These are phyloP conservation scores for Solanum pennellii DNA, from an alignment of 257 asterid species.

Conservation along the genomic window DNA sequence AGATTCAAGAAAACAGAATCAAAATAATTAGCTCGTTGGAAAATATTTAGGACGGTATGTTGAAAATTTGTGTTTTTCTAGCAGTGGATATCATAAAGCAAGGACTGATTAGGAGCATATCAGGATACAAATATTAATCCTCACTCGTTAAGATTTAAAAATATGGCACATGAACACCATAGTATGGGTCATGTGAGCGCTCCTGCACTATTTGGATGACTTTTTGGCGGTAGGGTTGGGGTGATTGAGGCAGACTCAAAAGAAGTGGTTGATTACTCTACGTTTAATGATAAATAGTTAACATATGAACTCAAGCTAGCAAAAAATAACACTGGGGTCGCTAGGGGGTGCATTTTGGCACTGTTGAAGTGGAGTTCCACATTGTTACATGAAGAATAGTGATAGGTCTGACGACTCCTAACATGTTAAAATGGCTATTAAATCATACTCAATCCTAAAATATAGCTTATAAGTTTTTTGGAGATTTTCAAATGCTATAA, in stretches of 20 bases:
- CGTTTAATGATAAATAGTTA: no score
- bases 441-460: neutral
- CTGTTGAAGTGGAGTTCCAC: neutral
- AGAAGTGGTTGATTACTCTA: no score
- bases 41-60: neutral
- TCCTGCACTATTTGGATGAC: no score
- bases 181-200: neutral
- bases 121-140: neutral
- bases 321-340: no score
- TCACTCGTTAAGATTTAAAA: neutral
- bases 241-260: no score
- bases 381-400: neutral
- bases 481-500: neutral
- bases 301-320: no score
- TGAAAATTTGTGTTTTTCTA: neutral
- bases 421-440: neutral
- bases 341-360: no score
- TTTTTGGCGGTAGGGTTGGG: no score
- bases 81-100: neutral
- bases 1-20: neutral
- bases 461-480: neutral
- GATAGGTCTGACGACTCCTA: neutral
- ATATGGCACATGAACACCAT: neutral
- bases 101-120: neutral
- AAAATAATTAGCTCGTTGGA: neutral